These are phyloP conservation scores for Phyllosticta capitalensis DNA, from an alignment of 2,329 filamentous ascomycete species.

Conservation along the genomic window DNA sequence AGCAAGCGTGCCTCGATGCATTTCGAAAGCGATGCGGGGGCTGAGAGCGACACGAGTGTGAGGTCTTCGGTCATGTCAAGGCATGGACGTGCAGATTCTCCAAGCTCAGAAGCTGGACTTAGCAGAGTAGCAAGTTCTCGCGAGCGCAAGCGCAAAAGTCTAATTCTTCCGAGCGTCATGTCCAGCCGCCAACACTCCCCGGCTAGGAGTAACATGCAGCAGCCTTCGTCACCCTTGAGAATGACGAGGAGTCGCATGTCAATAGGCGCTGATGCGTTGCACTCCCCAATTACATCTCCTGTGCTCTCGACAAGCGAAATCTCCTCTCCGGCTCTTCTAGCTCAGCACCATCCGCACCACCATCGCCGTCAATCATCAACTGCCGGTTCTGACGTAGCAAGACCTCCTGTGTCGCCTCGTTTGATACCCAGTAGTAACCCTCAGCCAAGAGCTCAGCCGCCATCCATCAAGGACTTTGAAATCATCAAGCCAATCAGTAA, in stretches of 20 bases:
- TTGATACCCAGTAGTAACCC: slow-evolving; percentile 67
- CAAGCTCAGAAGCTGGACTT: slow-evolving; percentile 75
- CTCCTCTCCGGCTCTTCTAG: slow-evolving; percentile 57
- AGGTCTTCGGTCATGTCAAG: slow-evolving; percentile 69
- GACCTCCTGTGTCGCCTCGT: slow-evolving; percentile 72
- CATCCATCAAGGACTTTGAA: slow-evolving; percentile 98
- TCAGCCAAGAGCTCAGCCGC: slow-evolving; percentile 78
- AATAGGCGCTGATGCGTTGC: slow-evolving; percentile 52
- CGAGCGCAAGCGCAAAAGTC: slow-evolving; percentile 76
- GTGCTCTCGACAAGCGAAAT: slow-evolving; percentile 77
- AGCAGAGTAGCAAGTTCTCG: slow-evolving; percentile 67
- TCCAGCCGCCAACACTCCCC: slow-evolving; percentile 86
- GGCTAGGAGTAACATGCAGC: slow-evolving; percentile 60
- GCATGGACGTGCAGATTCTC: slow-evolving; percentile 72
- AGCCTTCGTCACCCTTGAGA: slow-evolving; percentile 70
- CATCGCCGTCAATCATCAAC: slow-evolving; percentile 89
- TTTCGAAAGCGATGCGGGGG: slow-evolving; percentile 72
- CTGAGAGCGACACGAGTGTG: slow-evolving; percentile 80
- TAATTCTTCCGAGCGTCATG: slow-evolving; percentile 69
- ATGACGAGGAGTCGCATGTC: slow-evolving; percentile 71
- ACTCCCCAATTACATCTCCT: slow-evolving; percentile 83
- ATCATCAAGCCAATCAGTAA: slow-evolving; percentile 99
- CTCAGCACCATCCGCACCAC: slow-evolving; percentile 46
- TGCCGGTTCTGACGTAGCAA: slow-evolving; percentile 58
- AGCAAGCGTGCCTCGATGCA: slow-evolving; percentile 70